Conservation (phyloP, 306 rosid species). For the Crotalaria pallida region DNA sequence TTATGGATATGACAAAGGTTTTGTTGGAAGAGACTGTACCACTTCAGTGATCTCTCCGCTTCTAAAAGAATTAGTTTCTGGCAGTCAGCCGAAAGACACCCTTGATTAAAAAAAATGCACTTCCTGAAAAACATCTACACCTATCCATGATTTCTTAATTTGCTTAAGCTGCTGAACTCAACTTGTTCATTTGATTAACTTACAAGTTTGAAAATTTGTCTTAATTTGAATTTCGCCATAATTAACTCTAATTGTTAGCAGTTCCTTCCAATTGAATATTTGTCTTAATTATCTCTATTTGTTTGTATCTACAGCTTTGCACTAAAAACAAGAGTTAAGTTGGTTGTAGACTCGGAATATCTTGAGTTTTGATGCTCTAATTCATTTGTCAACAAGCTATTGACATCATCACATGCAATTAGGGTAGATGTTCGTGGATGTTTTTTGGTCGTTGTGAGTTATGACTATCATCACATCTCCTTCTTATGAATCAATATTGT, state of each 20-base stretch:
- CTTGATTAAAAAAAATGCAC: no score
- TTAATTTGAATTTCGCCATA: background rate
- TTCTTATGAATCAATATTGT: no score
- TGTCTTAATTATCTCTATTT: background rate
- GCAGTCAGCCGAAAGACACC: no score
- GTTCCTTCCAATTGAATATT: no score
- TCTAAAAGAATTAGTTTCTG: no score
- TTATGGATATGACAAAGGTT: no score
- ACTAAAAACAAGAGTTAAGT: background rate
- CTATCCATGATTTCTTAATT: background rate
- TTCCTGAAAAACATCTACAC: no score
- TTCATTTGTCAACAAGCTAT: background rate
- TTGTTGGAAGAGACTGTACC: no score
- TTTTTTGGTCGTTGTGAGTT: background rate
- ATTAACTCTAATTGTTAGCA: background rate
- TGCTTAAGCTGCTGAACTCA: background rate
- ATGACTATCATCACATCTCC: background rate
- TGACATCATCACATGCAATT: background rate
- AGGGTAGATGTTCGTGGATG: background rate
- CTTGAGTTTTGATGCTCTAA: conserved; percentile 13
- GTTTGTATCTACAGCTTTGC: background rate
- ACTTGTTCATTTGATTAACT: background rate
- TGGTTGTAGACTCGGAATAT: background rate
- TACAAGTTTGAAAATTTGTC: background rate
- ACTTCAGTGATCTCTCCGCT: no score